phyloP scores from a whole-genome alignment of 202 grass and related monocot species.

The Saccharum hybrid region DNA sequence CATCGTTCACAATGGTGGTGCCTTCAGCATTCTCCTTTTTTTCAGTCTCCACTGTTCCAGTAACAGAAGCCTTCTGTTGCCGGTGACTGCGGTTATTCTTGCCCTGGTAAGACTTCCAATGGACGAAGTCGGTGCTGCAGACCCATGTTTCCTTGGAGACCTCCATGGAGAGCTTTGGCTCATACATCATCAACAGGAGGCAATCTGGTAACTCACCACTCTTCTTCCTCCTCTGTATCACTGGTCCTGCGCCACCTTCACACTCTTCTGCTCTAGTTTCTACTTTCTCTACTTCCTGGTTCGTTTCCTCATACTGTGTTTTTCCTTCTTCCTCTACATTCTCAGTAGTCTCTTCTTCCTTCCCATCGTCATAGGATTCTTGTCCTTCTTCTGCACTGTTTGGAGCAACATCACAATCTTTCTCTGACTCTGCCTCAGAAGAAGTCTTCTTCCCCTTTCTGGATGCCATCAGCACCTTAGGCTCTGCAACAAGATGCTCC shows the following conservation, averaged over 20 bases:
- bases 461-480: constrained; percentile 57
- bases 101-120: constrained; percentile 71
- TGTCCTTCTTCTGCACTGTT: constrained; percentile 54
- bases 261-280: constrained; percentile 30
- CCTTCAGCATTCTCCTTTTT: constrained; percentile 34
- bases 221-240: constrained; percentile 56
- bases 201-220: constrained; percentile 67
- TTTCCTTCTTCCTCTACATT: constrained; percentile 41
- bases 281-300: constrained; percentile 25
- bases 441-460: constrained; percentile 61
- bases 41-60: constrained; percentile 21
- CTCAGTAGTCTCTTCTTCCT: constrained; percentile 41
- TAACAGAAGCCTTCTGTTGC: constrained; percentile 28
- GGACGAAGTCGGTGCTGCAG: constrained; percentile 85
- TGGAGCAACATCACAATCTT: constrained; percentile 42
- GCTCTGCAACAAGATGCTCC: constrained; percentile 68
- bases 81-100: constrained; percentile 38
- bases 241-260: constrained; percentile 33
- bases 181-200: constrained; percentile 97
- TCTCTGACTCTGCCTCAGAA: constrained; percentile 47
- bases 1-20: constrained; percentile 12
- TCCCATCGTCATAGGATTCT: constrained; percentile 40
- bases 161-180: constrained; percentile 99
- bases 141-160: constrained; percentile 99
- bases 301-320: constrained; percentile 8